These are phyloP conservation scores for Chenopodium album DNA, from an alignment of 148 eudicot genomes.

Conservation along the genomic window DNA sequence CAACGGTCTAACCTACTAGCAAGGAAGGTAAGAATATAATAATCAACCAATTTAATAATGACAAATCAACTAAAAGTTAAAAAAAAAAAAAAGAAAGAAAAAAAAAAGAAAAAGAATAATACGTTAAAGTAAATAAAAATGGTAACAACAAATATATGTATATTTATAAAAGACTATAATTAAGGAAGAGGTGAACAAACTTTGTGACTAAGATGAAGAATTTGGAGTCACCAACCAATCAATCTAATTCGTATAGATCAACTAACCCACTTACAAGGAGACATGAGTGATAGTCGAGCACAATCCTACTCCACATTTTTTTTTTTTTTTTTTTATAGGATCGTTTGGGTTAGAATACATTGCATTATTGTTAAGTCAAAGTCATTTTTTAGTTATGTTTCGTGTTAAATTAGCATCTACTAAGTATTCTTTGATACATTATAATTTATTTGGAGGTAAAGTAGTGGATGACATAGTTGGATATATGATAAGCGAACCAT, in stretches of 20 bases:
- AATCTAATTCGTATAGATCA: background rate
- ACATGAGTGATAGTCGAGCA: conserved; percentile 2
- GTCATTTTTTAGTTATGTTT: background rate
- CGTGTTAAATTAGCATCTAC: background rate
- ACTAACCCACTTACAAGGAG: conserved; percentile 12
- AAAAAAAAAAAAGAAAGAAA: background rate
- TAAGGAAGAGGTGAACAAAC: background rate
- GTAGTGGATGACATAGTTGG: background rate
- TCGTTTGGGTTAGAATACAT: conserved; percentile 1
- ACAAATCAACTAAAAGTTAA: background rate
- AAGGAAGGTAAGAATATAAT: background rate
- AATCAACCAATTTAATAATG: background rate
- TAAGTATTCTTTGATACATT: background rate
- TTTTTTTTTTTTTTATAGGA: background rate
- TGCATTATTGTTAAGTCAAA: conserved; percentile 4
- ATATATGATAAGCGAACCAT: too few relatives aligned
- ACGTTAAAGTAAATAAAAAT: too few relatives aligned
- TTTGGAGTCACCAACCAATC: conserved; percentile 2
- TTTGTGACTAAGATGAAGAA: background rate
- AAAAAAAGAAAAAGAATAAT: background rate
- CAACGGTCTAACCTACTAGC: background rate
- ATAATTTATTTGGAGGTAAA: background rate
- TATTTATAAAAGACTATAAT: background rate
- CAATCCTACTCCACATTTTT: background rate
- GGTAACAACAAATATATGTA: background rate